Evolutionary conservation across 2,329 filamentous ascomycete genomes (phyloP), one percentile per base, ranked within the genome.

Genomic region (Colletotrichum tofieldiae): DNA sequence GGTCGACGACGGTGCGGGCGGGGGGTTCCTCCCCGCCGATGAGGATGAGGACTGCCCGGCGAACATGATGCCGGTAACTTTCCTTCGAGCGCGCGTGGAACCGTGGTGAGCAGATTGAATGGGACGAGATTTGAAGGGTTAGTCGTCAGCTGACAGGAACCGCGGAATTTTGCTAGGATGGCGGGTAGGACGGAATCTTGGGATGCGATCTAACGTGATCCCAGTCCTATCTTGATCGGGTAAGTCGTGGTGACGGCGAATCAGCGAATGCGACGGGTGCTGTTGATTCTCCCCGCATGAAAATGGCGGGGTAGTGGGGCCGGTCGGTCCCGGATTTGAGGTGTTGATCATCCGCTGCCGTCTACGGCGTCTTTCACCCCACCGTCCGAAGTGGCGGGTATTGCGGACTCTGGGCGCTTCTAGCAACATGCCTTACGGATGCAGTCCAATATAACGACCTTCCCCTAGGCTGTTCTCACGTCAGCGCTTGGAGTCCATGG

Each of bases 241-340:
- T 54, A 72, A 71, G 18, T 69, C 66, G 70, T 32, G 47, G 58
- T 41, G 32, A 45, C 12, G 43, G 59, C 69, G 65, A 72, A 72
- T 72, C 58, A 72, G 58, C 59, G 58, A 32, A 39, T 41, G 58
- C 29, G 37, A 55, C 23, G 18, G 62, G 20, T 14, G 23, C 47
- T 29, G 47, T 37, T 35, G 18, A 45, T 9, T 20, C 52, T 65
- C 67, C 67, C 67, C 61, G 61, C 61, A 70, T 69, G 51, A 26
- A 43, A 37, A 47, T 58, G 59, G 66, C 45, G 67, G 67, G 61
- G 45, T 51, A 52, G 65, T 23, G 56, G 69, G 69, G 51, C 41
- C 60, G 52, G 26, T 29, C 45, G 52, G 61, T 52, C n/a, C 52
- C 43, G 54, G 52, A 20, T 41, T 35, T 14, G 26, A 51, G 16